phyloP scores from a whole-genome alignment of 306 rosid species.

The Begonia masoniana region DNA sequence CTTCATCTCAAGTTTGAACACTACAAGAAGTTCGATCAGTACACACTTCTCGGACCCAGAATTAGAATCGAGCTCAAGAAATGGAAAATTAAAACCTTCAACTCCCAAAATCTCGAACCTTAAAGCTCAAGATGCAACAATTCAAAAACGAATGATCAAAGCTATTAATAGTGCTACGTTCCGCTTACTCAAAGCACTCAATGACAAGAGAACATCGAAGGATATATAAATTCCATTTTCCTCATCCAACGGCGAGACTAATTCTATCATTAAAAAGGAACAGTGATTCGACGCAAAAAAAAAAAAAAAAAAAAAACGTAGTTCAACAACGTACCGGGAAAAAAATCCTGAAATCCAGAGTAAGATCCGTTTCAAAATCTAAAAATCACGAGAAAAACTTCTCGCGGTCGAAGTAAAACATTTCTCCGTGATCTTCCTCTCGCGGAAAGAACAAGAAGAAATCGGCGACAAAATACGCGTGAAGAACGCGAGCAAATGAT shows the following conservation, averaged over 20 bases:
- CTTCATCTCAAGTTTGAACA: too few relatives aligned
- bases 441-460: neutral
- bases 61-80: too few relatives aligned
- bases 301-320: too few relatives aligned
- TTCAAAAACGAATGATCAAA: neutral
- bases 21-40: too few relatives aligned
- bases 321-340: slow-evolving; percentile 1
- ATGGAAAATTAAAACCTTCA: neutral
- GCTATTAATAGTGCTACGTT: neutral
- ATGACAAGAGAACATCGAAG: neutral
- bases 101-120: slow-evolving; percentile 1
- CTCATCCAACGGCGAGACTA: neutral
- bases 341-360: slow-evolving; percentile 17
- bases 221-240: neutral
- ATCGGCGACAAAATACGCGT: neutral
- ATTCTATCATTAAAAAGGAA: neutral
- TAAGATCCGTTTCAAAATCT: slow-evolving; percentile 37
- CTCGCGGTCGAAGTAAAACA: slow-evolving; percentile 8
- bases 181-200: neutral
- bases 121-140: neutral
- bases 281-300: neutral
- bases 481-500: neutral
- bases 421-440: neutral
- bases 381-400: slow-evolving; percentile 21
- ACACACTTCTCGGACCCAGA: too few relatives aligned